phyloP scores from a whole-genome alignment of 163 green algal species.

The Chlamydomonas reinhardtii region DNA sequence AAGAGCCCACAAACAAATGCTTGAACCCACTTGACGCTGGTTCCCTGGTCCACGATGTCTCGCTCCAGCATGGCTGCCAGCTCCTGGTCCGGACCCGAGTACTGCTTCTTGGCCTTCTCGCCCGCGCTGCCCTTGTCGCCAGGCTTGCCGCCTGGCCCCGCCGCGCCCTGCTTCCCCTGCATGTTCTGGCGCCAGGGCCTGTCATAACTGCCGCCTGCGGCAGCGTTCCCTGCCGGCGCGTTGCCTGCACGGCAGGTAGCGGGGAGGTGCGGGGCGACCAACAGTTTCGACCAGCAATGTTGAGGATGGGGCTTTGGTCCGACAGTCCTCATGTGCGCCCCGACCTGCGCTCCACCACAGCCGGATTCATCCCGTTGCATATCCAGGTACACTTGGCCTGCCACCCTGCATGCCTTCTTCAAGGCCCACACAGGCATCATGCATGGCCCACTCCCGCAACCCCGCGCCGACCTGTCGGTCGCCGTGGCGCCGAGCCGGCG shows the following conservation, averaged over 20 bases:
- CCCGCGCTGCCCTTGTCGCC: background rate
- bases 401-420: no score
- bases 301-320: no score
- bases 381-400: no score
- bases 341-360: no score
- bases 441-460: no score
- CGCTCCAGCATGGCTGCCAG: constrained; percentile 83
- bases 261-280: no score
- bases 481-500: constrained; percentile 13
- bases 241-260: background rate
- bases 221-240: background rate
- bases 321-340: no score
- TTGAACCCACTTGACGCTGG: constrained; percentile 13
- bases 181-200: constrained; percentile 55
- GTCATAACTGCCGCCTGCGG: constrained; percentile 25
- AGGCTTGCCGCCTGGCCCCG: background rate
- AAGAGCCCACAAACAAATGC: no score
- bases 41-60: constrained; percentile 83
- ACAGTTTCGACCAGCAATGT: no score
- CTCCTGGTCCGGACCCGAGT: constrained; percentile 84
- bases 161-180: constrained; percentile 4
- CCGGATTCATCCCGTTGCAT: no score
- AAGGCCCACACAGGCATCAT: no score
- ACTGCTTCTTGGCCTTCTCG: constrained; percentile 63
- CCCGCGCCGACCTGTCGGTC: background rate